Base-by-base conservation (phyloP, 352 stramenopile species). In the Globisporangium takayamanum region DNA sequence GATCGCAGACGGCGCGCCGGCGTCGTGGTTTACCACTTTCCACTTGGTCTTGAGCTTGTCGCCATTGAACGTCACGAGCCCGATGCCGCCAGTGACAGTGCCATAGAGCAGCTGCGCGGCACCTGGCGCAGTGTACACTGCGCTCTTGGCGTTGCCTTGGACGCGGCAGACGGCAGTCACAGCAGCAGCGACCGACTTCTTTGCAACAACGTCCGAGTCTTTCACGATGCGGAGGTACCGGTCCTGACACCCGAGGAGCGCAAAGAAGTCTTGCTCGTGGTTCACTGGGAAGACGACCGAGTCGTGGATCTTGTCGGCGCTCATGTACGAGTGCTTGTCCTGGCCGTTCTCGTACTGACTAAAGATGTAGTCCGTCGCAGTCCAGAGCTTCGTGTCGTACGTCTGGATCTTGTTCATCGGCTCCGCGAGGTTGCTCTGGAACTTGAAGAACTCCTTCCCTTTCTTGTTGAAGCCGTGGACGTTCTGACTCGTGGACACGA, bases 361-460 rank as follows among this genome's bases (percentile, higher is more conserved):
- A 53, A 88, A 89, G 53, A 87, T 86, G 53, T 80, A 90, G 58
- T 93, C 82, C 1, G 79, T 92, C 5, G 73, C 70, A 15, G 77
- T 88, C 73, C 77, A 92, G 25, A 95, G 72, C 33, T 86, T 80
- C n/a, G 57, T 73, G 53, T 94, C 83, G 52, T 77, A 74, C 25
- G 70, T 72, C 59, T 83, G 63, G 30, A 94, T 75, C 59, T 87
- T 84, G 54, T 76, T 79, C 64, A 95, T 81, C 1, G 84, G 70
- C 62, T 95, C 86, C 39, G 77, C 77, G 30, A 95, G 60, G 45
- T 93, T 95, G 69, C 82, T 92, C 63, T 91, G 80, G 71, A 93
- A 92, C 63, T 78, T 88, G 67, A 89, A 91, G 56, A 91, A 87
- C 69, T 90, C 84, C 46, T 92, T 95, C 54, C 84, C 86, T 45